A percentile compares a stretch with the other conserved stretches of the same genome.
These are phyloP conservation scores for Physcomitrellopsis africana DNA, from an alignment of 225 moss, liverwort and hornwort genomes.

Conservation along the genomic window DNA sequence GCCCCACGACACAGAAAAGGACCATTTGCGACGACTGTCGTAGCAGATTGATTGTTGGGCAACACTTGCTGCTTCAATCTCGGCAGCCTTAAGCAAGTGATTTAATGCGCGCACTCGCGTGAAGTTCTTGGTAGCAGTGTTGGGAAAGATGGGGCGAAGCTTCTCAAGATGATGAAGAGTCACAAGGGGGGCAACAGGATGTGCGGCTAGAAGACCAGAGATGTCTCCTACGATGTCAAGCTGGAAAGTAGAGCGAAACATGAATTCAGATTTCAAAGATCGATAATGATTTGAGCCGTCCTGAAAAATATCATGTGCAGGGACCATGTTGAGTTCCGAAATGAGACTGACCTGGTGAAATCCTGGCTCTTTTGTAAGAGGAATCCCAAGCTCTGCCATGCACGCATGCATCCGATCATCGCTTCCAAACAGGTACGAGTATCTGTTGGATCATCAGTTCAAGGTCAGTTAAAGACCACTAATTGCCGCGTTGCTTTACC, in stretches of 20 bases:
- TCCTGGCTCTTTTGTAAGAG: slow-evolving; percentile 73
- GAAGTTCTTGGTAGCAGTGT: neutral
- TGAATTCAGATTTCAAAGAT: neutral
- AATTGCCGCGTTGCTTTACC: too few species aligned
- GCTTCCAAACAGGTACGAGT: slow-evolving; percentile 71
- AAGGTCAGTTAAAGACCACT: too few species aligned
- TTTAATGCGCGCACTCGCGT: slow-evolving; percentile 29
- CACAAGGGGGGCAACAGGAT: slow-evolving; percentile 34
- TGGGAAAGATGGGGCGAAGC: slow-evolving; percentile 42
- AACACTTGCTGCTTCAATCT: slow-evolving; percentile 37
- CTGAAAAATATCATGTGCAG: too few species aligned
- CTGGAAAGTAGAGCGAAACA: slow-evolving; percentile 20
- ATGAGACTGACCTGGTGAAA: slow-evolving; percentile 67
- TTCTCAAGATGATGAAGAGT: slow-evolving; percentile 47
- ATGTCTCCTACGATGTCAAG: slow-evolving; percentile 47
- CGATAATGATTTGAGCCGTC: neutral
- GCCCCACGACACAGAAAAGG: slow-evolving; percentile 53
- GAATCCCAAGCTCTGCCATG: slow-evolving; percentile 75
- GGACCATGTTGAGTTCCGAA: too few species aligned
- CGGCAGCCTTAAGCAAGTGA: slow-evolving; percentile 32
- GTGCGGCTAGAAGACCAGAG: slow-evolving; percentile 44
- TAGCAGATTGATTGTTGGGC: slow-evolving; percentile 53
- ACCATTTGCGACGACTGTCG: slow-evolving; percentile 22
- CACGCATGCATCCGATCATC: slow-evolving; percentile 83
- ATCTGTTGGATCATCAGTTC: slow-evolving; percentile 30